These are phyloP conservation scores for Jatropha multifida DNA, from an alignment of 441 rosid genomes.

Conservation along the genomic window DNA sequence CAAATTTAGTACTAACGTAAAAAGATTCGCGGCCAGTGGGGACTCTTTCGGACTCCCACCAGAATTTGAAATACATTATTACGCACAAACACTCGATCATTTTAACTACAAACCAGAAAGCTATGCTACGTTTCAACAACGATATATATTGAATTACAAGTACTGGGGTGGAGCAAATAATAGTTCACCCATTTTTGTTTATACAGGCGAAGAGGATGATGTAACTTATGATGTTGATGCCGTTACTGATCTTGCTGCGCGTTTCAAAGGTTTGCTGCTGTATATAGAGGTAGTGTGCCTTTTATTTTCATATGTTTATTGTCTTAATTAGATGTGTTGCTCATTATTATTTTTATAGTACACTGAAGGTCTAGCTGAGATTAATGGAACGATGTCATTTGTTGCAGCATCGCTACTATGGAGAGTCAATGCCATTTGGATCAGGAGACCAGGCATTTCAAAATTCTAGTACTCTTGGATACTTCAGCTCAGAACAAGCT, in stretches of 20 bases:
- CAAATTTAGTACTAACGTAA: background rate
- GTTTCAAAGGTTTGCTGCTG: conserved; percentile 34
- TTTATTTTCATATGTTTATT: too few species aligned
- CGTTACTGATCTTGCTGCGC: conserved; percentile 32
- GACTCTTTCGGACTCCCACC: background rate
- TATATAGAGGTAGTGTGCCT: conserved; percentile 31
- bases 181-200: conserved; percentile 39
- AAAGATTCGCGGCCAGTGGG: background rate
- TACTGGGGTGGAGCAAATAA: conserved; percentile 41
- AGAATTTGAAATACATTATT: conserved; percentile 23
- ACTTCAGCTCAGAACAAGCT: conserved; percentile 42
- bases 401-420: conserved; percentile 44
- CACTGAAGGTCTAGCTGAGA: too few species aligned
- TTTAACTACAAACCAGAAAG: conserved; percentile 45
- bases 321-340: too few species aligned
- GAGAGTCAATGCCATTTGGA: conserved; percentile 42
- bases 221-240: conserved; percentile 2
- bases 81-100: conserved; percentile 42
- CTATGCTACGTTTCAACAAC: conserved; percentile 38
- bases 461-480: conserved; percentile 34
- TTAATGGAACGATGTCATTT: background rate
- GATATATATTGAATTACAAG: conserved; percentile 33
- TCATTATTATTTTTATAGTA: too few species aligned
- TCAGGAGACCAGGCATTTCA: conserved; percentile 27
- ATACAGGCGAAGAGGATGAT: conserved; percentile 27